A percentile compares a stretch with the other conserved stretches of the same genome.
These are phyloP conservation scores for Umbelopsis ramanniana DNA, from an alignment of 192 early-diverging fungal genomes.

Conservation along the genomic window DNA sequence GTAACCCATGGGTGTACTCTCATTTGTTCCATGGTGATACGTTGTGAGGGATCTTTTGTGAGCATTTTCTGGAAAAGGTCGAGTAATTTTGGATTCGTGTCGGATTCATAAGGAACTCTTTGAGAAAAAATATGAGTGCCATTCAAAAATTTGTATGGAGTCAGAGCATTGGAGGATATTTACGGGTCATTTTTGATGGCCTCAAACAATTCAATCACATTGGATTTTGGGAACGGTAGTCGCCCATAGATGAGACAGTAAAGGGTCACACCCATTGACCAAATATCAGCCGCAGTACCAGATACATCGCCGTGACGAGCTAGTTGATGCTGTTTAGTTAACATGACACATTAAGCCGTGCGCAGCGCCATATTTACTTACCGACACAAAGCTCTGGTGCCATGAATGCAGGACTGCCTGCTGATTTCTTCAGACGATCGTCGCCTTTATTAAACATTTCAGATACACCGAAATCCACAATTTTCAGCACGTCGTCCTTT, in stretches of 20 bases:
- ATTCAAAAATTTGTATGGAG: no score
- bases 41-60: conserved; percentile 77
- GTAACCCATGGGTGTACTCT: conserved; percentile 89
- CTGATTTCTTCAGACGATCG: conserved; percentile 72
- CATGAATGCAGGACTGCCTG: conserved; percentile 92
- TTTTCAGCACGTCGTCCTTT: conserved; percentile 78
- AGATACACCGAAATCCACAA: conserved; percentile 97
- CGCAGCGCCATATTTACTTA: conserved; percentile 9
- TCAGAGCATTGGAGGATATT: neutral
- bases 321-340: conserved; percentile 30
- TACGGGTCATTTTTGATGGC: conserved; percentile 65
- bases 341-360: neutral
- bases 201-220: conserved; percentile 83
- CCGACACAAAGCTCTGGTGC: conserved; percentile 72
- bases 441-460: conserved; percentile 84
- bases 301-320: conserved; percentile 73
- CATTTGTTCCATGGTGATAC: conserved; percentile 79
- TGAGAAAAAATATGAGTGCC: neutral
- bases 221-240: conserved; percentile 78
- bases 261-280: conserved; percentile 87
- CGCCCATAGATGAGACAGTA: conserved; percentile 83
- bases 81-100: conserved; percentile 52
- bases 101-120: conserved; percentile 32
- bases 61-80: conserved; percentile 71
- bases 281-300: conserved; percentile 82